Conservation (phyloP, 345 rosid genomes). For the Pelargonium nanum region DNA sequence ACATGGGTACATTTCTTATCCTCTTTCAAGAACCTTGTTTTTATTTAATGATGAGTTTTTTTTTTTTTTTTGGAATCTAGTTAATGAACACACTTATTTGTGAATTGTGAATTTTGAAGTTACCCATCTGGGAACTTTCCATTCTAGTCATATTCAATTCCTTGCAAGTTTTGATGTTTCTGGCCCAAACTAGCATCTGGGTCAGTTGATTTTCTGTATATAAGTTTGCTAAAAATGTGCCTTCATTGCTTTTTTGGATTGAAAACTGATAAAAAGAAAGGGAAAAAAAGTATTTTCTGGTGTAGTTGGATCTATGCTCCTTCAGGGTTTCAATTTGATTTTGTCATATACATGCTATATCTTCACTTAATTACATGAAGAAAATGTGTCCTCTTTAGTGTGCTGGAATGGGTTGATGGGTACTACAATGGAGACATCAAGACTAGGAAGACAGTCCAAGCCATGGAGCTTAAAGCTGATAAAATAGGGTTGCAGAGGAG, state of each 20-base stretch:
- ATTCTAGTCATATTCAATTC: not conserved
- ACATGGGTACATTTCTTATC: conserved; percentile 37
- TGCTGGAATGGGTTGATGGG: conserved; percentile 79
- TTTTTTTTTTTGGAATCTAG: conserved; percentile 4
- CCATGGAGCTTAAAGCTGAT: conserved; percentile 42
- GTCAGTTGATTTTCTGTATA: not conserved
- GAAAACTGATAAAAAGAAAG: not conserved
- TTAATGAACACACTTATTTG: not conserved
- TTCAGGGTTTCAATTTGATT: not conserved
- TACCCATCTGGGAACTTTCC: not conserved
- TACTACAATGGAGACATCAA: conserved; percentile 90
- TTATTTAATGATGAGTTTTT: conserved; percentile 1
- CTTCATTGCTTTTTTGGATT: not conserved
- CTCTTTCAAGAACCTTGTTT: not conserved
- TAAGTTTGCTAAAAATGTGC: too few species aligned
- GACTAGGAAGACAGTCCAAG: conserved; percentile 72
- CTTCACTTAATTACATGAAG: not conserved
- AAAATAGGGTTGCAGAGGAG: conserved; percentile 68
- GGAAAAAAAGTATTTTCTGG: not conserved
- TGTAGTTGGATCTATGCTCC: not conserved
- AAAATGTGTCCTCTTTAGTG: conserved; percentile 25
- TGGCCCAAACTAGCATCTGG: not conserved
- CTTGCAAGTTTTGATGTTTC: not conserved
- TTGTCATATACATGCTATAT: not conserved
- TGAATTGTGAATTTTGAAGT: not conserved